Conservation (phyloP, 345 rosid genomes). For the Conringia planisiliqua region DNA sequence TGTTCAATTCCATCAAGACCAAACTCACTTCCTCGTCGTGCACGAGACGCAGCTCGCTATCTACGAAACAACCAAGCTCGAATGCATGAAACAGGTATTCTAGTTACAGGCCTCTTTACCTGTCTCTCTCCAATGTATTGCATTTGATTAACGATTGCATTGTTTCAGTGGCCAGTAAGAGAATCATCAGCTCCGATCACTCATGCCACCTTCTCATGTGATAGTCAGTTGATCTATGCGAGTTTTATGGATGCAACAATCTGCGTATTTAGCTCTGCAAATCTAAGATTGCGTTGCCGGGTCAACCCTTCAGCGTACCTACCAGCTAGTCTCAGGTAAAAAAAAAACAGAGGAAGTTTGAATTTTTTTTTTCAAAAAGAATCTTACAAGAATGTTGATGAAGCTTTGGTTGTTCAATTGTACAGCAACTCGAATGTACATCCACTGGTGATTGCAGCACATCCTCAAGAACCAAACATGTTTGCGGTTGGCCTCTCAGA, state of each 20-base stretch:
- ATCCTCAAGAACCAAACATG: slow-evolving; percentile 92
- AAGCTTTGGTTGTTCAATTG: not conserved
- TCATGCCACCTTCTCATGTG: slow-evolving; percentile 92
- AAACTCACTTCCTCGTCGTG: slow-evolving; percentile 81
- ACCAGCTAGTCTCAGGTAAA: slow-evolving; percentile 77
- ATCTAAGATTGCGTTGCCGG: slow-evolving; percentile 74
- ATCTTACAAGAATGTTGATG: not conserved
- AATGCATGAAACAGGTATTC: slow-evolving; percentile 81
- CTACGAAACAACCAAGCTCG: slow-evolving; percentile 81
- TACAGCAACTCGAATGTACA: slow-evolving; percentile 73
- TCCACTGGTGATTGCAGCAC: slow-evolving; percentile 93
- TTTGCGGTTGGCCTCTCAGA: slow-evolving; percentile 92
- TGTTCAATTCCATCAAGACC: slow-evolving; percentile 96
- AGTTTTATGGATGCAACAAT: slow-evolving; percentile 85
- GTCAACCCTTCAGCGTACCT: slow-evolving; percentile 79
- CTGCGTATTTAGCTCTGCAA: slow-evolving; percentile 72
- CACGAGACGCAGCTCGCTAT: slow-evolving; percentile 94
- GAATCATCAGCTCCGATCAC: slow-evolving; percentile 81
- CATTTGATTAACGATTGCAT: not conserved
- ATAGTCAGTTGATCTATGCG: slow-evolving; percentile 86
- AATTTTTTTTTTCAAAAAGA: not conserved
- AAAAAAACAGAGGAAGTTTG: slow-evolving; percentile 7
- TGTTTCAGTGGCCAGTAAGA: slow-evolving; percentile 64
- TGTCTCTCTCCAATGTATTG: not conserved
- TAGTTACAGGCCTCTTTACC: not conserved